These are phyloP conservation scores for Fusarium redolens DNA, from an alignment of 2,329 filamentous ascomycete genomes.

Conservation along the genomic window DNA sequence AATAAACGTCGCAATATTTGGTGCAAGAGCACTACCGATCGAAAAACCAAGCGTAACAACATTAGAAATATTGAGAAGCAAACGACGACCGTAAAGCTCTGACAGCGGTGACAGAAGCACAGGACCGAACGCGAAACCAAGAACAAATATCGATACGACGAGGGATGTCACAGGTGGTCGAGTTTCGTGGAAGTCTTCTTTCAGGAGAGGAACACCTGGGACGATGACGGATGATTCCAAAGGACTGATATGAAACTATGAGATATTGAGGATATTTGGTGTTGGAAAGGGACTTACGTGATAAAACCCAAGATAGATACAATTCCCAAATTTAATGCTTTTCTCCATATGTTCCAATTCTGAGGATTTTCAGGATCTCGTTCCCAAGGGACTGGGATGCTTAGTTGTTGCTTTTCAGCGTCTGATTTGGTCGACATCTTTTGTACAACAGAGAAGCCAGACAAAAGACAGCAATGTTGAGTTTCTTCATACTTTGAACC, in stretches of 20 bases:
- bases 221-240: slow-evolving; percentile 17
- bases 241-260: background rate
- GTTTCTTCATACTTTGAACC: fast-evolving
- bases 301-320: slow-evolving; percentile 5
- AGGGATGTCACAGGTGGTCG: slow-evolving; percentile 28
- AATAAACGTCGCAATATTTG: background rate
- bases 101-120: slow-evolving; percentile 5
- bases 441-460: background rate
- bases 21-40: slow-evolving; percentile 1
- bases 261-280: background rate
- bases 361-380: slow-evolving; percentile 4
- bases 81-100: slow-evolving; percentile 9
- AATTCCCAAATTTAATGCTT: background rate
- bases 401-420: background rate
- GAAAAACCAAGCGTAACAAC: slow-evolving; percentile 5
- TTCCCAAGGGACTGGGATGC: background rate
- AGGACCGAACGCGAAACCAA: slow-evolving; percentile 14
- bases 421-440: background rate
- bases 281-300: background rate
- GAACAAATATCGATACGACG: slow-evolving; percentile 13
- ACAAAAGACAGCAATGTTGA: background rate
- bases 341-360: slow-evolving; percentile 3
- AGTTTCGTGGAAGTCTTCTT: slow-evolving; percentile 5
- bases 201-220: slow-evolving; percentile 11
- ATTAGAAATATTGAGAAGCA: slow-evolving; percentile 15